phyloP scores from a whole-genome alignment of 352 stramenopile genomes.

The Chrysophaeum taylorii region DNA sequence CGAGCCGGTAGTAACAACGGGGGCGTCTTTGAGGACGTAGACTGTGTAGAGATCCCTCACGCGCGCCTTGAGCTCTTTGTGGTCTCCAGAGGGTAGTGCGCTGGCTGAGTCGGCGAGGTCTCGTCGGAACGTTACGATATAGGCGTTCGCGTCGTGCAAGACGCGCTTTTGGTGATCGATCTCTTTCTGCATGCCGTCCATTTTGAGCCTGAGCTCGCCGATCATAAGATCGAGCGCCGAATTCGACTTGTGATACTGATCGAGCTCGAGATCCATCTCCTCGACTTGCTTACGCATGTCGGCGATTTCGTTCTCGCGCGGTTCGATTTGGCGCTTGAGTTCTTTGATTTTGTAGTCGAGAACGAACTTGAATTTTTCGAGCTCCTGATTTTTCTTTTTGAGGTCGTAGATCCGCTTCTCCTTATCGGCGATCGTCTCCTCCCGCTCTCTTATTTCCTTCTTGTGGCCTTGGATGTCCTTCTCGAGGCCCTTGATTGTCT shows the following conservation, averaged over 20 bases:
- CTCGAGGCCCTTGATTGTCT: slow-evolving; percentile 61
- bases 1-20: not conserved
- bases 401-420: slow-evolving; percentile 86
- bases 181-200: slow-evolving; percentile 70
- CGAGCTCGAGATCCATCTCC: slow-evolving; percentile 84
- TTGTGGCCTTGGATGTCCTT: slow-evolving; percentile 83
- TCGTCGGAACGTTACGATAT: slow-evolving; percentile 48
- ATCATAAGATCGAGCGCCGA: slow-evolving; percentile 80
- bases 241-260: slow-evolving; percentile 87
- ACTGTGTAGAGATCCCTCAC: slow-evolving; percentile 51
- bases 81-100: slow-evolving; percentile 58
- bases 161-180: slow-evolving; percentile 38
- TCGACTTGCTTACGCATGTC: slow-evolving; percentile 86
- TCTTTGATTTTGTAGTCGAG: slow-evolving; percentile 93
- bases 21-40: slow-evolving; percentile 26
- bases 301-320: slow-evolving; percentile 79
- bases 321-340: slow-evolving; percentile 81
- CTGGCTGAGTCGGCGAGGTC: slow-evolving; percentile 69
- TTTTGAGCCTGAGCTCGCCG: slow-evolving; percentile 67
- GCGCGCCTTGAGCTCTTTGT: slow-evolving; percentile 56
- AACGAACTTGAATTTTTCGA: slow-evolving; percentile 92
- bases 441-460: slow-evolving; percentile 79
- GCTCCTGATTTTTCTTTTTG: slow-evolving; percentile 88
- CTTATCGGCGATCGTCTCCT: slow-evolving; percentile 86
- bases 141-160: slow-evolving; percentile 28